phyloP scores from a whole-genome alignment of 345 rosid species.

The Eutrema japonicum region DNA sequence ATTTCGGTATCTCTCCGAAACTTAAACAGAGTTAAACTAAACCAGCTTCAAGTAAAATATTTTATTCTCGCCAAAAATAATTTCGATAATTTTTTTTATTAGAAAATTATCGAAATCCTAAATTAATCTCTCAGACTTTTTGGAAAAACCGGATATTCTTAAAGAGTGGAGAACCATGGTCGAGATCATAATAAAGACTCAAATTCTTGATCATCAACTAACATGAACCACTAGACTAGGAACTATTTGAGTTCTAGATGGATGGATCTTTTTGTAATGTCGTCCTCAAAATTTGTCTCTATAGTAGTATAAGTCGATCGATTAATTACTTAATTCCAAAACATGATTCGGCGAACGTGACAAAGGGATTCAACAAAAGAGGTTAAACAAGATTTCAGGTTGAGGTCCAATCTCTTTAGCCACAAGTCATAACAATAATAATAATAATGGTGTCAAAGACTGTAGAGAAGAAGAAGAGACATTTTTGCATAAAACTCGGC shows the following conservation, averaged over 20 bases:
- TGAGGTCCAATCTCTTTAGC: slow-evolving; percentile 27
- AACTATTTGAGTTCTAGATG: not conserved
- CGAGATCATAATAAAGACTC: too few relatives aligned
- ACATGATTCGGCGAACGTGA: slow-evolving; percentile 36
- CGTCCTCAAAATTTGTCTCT: slow-evolving; percentile 10
- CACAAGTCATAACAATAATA: not conserved
- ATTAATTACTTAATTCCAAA: slow-evolving; percentile 31
- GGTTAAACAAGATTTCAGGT: slow-evolving; percentile 24
- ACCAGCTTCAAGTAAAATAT: not conserved
- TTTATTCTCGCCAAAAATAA: too few relatives aligned
- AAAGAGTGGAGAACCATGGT: too few relatives aligned
- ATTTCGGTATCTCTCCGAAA: slow-evolving; percentile 2
- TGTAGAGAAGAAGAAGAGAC: slow-evolving; percentile 14
- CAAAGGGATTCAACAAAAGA: slow-evolving; percentile 24
- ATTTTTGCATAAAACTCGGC: slow-evolving; percentile 33
- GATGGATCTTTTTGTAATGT: slow-evolving; percentile 6
- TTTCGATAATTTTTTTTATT: too few relatives aligned
- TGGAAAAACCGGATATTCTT: too few relatives aligned
- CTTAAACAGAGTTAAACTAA: slow-evolving; percentile 2
- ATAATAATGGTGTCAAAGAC: slow-evolving; percentile 20
- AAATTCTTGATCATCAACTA: too few relatives aligned
- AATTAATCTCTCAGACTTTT: too few relatives aligned
- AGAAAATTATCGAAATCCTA: too few relatives aligned
- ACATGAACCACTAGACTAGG: not conserved
- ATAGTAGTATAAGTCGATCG: not conserved